Conservation (phyloP, 2,329 filamentous ascomycete genomes). For the Botryotinia narcissicola region DNA sequence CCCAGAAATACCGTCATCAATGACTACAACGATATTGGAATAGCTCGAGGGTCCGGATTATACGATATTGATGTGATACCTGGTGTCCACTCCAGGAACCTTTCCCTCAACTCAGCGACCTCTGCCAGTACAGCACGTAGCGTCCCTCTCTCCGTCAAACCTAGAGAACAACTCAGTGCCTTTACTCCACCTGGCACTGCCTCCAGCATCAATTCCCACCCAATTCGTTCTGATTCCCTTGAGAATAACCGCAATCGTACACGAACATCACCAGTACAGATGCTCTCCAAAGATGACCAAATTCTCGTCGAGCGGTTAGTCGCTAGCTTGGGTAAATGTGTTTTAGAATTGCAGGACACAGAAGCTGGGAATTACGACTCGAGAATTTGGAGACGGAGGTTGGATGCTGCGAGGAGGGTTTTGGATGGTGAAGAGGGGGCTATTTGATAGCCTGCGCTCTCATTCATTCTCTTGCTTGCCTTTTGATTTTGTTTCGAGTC, state of each 20-base stretch:
- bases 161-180: slow-evolving; percentile 37
- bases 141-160: slow-evolving; percentile 58
- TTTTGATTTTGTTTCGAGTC: neutral
- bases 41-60: slow-evolving; percentile 25
- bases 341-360: slow-evolving; percentile 56
- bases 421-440: slow-evolving; percentile 65
- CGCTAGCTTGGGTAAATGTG: slow-evolving; percentile 58
- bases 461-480: neutral
- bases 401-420: slow-evolving; percentile 71
- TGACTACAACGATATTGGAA: slow-evolving; percentile 20
- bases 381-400: slow-evolving; percentile 63
- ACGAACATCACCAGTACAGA: slow-evolving; percentile 34
- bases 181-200: slow-evolving; percentile 16
- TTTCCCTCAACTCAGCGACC: slow-evolving; percentile 39
- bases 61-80: slow-evolving; percentile 45
- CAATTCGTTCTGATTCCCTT: slow-evolving; percentile 19
- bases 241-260: slow-evolving; percentile 25
- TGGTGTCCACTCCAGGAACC: slow-evolving; percentile 49
- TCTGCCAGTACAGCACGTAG: slow-evolving; percentile 56
- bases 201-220: neutral
- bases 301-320: slow-evolving; percentile 59
- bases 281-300: slow-evolving; percentile 52
- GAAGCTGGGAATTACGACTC: slow-evolving; percentile 56
- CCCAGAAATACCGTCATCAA: slow-evolving; percentile 21
- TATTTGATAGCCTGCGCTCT: slow-evolving; percentile 24